These are phyloP conservation scores for Furcasterigmium furcatum DNA, from an alignment of 2,329 filamentous ascomycete species.

Conservation along the genomic window DNA sequence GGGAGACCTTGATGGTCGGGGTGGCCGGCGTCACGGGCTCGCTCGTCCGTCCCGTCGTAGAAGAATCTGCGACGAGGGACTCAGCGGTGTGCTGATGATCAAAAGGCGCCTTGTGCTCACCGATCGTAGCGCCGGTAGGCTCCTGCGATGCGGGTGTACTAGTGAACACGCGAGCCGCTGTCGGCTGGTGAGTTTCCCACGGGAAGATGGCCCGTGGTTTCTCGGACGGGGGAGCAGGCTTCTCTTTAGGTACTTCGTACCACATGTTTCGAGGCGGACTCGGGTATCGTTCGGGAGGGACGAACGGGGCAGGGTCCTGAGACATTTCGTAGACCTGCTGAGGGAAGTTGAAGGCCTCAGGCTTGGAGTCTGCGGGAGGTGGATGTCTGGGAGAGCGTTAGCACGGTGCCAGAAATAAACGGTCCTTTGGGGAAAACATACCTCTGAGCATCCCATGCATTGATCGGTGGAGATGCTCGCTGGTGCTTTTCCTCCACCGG, in stretches of 20 bases:
- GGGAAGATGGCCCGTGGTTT: slow-evolving; percentile 76
- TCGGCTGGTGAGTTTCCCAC: slow-evolving; percentile 73
- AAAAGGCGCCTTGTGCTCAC: slow-evolving; percentile 16
- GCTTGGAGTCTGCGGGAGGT: slow-evolving; percentile 64
- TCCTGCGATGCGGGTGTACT: slow-evolving; percentile 16
- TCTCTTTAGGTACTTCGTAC: slow-evolving; percentile 72
- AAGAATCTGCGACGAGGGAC: slow-evolving; percentile 29
- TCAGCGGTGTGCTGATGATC: slow-evolving; percentile 22
- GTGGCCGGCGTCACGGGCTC: slow-evolving; percentile 46
- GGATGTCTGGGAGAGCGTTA: slow-evolving; percentile 49
- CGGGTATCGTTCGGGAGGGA: slow-evolving; percentile 73
- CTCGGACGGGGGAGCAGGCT: slow-evolving; percentile 49
- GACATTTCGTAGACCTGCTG: slow-evolving; percentile 81
- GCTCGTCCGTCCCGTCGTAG: slow-evolving; percentile 23
- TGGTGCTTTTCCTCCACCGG: slow-evolving; percentile 26
- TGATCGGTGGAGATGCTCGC: slow-evolving; percentile 26
- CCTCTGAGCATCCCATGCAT: slow-evolving; percentile 53
- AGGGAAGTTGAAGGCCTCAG: slow-evolving; percentile 84
- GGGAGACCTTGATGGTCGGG: slow-evolving; percentile 40
- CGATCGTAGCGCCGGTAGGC: slow-evolving; percentile 17
- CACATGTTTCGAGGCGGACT: slow-evolving; percentile 86
- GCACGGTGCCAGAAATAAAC: background rate
- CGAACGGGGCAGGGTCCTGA: slow-evolving; percentile 68
- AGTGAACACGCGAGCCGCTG: slow-evolving; percentile 62
- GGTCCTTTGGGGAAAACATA: slow-evolving; percentile 21